These are phyloP conservation scores for Neofusicoccum kwambonambiense DNA, from an alignment of 2,329 filamentous ascomycete genomes.

Conservation along the genomic window DNA sequence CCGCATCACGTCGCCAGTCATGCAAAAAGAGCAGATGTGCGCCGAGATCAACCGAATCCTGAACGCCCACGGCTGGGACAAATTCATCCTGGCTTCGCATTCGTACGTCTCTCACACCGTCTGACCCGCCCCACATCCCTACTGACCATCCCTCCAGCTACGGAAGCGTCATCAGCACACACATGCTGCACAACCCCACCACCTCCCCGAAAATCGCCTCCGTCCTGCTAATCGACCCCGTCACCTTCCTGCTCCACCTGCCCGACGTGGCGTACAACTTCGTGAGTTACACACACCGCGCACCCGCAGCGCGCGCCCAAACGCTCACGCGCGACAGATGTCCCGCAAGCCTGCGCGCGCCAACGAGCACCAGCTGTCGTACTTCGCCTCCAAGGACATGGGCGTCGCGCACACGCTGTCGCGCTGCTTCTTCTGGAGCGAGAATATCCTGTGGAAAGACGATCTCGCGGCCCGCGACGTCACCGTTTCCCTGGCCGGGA, in stretches of 20 bases:
- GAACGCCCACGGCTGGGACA: constrained; percentile 55
- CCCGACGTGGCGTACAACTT: constrained; percentile 74
- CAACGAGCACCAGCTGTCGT: constrained; percentile 71
- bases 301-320: too few species aligned
- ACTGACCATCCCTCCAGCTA: background rate
- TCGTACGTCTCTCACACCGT: constrained; percentile 54
- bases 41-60: constrained; percentile 58
- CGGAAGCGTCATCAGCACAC: constrained; percentile 49
- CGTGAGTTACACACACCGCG: constrained; percentile 38
- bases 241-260: constrained; percentile 66
- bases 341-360: constrained; percentile 41
- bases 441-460: constrained; percentile 70
- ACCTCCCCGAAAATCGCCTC: constrained; percentile 50
- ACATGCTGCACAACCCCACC: constrained; percentile 54
- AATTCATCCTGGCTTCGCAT: constrained; percentile 62
- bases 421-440: constrained; percentile 68
- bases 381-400: constrained; percentile 67
- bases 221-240: constrained; percentile 60
- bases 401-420: constrained; percentile 64
- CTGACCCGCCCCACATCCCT: constrained; percentile 32
- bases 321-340: constrained; percentile 28
- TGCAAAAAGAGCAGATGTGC: constrained; percentile 54
- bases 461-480: constrained; percentile 51
- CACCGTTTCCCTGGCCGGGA: constrained; percentile 58
- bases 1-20: constrained; percentile 57